Evolutionary conservation across 768 basidiomycete species (phyloP), one percentile per base, ranked within the genome.

Genomic region (Cubamyces sp.): DNA sequence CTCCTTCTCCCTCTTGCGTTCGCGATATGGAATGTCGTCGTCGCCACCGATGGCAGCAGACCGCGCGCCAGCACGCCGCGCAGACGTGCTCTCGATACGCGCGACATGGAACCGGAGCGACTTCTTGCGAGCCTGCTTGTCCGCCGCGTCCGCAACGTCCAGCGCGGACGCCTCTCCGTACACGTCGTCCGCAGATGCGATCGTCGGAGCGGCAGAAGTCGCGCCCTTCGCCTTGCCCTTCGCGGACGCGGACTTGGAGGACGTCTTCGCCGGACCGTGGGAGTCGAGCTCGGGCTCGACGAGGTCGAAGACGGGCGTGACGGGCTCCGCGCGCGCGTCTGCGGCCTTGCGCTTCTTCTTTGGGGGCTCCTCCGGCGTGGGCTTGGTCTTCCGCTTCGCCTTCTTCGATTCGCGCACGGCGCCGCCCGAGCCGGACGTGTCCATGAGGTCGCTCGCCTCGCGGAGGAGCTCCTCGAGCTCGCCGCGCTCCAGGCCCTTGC

Each of bases 21-120:
- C 91, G 46, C 87, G 83, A 69, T 96, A 93, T 18, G 97, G 97
- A 49, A 98, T 81, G 70, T 99, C 97, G 69, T 98, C 96, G 71
- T 99, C 97, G 18, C 97, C 97, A 30, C 92, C 90, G 54, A 87
- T 73, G 5, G 90, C 86, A 25, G 82, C 83, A 64, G 77, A 81
- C 60, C 92, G 81, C 6, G 93, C 94, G 28, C 84, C 85, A 58
- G 86, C 84, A 56, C 96, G 83, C 62, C 91, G 81, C 12, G 88
- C 86, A 55, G 86, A 84, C 6, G 92, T 84, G 60, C 87, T 87
- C 71, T 92, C 92, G 69, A 99, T 96, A 72, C 90, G 91, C 56
- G 92, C 84, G 5, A 94, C 94, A 75, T 98, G 92, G 86, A 98
- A 99, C 39, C 91, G 88, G 34, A 98, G 82, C 7, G 91, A 85